phyloP scores from a whole-genome alignment of 441 rosid genomes.

The Croton setiger region DNA sequence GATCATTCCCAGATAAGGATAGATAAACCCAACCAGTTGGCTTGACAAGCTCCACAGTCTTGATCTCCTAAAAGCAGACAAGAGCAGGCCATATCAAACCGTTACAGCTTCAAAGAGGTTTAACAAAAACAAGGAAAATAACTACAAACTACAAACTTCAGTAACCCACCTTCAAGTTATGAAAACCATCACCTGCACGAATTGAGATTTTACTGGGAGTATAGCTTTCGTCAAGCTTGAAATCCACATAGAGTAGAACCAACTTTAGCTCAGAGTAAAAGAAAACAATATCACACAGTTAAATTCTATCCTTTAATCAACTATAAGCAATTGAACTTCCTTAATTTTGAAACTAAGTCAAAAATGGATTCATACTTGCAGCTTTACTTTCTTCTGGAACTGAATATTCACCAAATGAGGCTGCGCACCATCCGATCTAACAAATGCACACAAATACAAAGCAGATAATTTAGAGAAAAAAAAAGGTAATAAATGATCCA shows the following conservation, averaged over 20 bases:
- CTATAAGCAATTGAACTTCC: not conserved
- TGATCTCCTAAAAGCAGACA: slow-evolving; percentile 60
- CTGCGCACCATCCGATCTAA: slow-evolving; percentile 92
- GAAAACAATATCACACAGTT: slow-evolving; percentile 8
- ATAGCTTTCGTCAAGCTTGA: slow-evolving; percentile 93
- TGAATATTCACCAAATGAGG: slow-evolving; percentile 93
- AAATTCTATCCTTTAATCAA: not conserved
- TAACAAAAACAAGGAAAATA: not conserved
- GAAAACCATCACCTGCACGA: slow-evolving; percentile 94
- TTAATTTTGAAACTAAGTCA: not conserved
- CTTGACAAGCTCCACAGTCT: slow-evolving; percentile 76
- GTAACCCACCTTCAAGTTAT: slow-evolving; percentile 69
- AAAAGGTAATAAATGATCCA: not conserved
- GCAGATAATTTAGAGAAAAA: not conserved
- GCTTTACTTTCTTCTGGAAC: slow-evolving; percentile 86
- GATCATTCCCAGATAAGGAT: slow-evolving; percentile 80
- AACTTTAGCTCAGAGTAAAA: slow-evolving; percentile 38
- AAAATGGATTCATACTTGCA: slow-evolving; percentile 49
- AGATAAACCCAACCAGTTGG: slow-evolving; percentile 82
- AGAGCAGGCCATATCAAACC: not conserved
- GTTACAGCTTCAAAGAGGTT: not conserved
- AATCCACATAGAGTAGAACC: slow-evolving; percentile 81
- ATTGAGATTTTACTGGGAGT: slow-evolving; percentile 85
- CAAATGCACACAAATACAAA: not conserved
- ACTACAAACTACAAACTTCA: not conserved